Percentiles rank a stretch among this genome's conserved stretches.
These are phyloP conservation scores for Didymella segeticola DNA, from an alignment of 2,329 filamentous ascomycete species.

Conservation along the genomic window DNA sequence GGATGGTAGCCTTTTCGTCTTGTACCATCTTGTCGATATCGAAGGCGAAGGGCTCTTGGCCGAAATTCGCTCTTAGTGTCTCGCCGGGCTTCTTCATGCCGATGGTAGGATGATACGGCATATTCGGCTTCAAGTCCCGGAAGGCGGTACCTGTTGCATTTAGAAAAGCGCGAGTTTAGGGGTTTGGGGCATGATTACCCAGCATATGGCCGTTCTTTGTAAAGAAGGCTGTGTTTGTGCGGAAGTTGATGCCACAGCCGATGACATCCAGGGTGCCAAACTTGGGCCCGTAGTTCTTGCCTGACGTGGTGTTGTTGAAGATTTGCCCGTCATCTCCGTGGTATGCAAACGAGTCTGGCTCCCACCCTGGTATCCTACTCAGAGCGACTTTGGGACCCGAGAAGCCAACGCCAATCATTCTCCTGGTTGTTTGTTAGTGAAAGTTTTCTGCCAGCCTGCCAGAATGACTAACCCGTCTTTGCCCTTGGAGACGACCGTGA, in stretches of 20 bases:
- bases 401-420: conserved; percentile 66
- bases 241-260: conserved; percentile 70
- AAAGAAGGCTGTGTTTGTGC: conserved; percentile 67
- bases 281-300: conserved; percentile 65
- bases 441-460: conserved; percentile 39
- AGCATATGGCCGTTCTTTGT: conserved; percentile 68
- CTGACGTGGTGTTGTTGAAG: conserved; percentile 65
- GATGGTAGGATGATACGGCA: conserved; percentile 68
- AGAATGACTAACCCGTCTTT: conserved; percentile 65
- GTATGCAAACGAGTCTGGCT: conserved; percentile 70
- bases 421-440: conserved; percentile 36
- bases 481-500: conserved; percentile 69
- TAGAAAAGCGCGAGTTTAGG: conserved; percentile 12
- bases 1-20: conserved; percentile 44
- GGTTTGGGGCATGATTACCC: conserved; percentile 50
- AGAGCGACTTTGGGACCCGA: conserved; percentile 65
- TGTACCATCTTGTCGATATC: conserved; percentile 85
- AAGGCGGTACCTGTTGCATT: conserved; percentile 69
- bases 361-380: conserved; percentile 69
- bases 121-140: conserved; percentile 66
- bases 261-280: conserved; percentile 66
- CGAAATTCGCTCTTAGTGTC: conserved; percentile 67
- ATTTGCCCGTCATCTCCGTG: conserved; percentile 70
- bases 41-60: conserved; percentile 79
- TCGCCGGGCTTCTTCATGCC: conserved; percentile 71